Evolutionary conservation across 2,329 filamentous ascomycete genomes (phyloP).

Genomic region (Hymenoscyphus fraxineus): DNA sequence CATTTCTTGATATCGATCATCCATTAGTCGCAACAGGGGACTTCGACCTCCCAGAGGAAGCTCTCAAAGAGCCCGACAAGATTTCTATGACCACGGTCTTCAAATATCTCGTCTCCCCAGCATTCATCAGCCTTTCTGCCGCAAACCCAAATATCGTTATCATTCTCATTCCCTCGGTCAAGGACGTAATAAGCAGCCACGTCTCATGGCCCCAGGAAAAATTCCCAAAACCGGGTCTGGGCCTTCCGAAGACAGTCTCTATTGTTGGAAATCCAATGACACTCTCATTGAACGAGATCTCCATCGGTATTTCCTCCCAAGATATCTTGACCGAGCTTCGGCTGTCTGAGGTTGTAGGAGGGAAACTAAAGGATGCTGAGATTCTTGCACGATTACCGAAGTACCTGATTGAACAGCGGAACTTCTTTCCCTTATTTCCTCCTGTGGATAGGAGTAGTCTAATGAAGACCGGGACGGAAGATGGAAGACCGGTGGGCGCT

Average conservation of each 20-base stretch:
- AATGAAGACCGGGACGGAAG: conserved; percentile 59
- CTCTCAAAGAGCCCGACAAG: conserved; percentile 67
- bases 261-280: conserved; percentile 90
- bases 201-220: conserved; percentile 82
- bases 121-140: conserved; percentile 65
- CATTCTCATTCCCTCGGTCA: conserved; percentile 76
- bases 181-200: conserved; percentile 77
- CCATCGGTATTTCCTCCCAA: conserved; percentile 77
- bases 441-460: conserved; percentile 65
- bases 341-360: conserved; percentile 64
- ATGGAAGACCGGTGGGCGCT: conserved; percentile 64
- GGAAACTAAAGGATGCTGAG: conserved; percentile 45
- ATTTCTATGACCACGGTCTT: conserved; percentile 81
- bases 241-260: conserved; percentile 70
- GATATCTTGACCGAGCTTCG: conserved; percentile 80
- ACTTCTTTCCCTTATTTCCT: conserved; percentile 88
- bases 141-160: conserved; percentile 77
- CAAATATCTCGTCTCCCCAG: conserved; percentile 70
- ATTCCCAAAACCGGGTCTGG: conserved; percentile 66
- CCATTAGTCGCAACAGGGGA: conserved; percentile 78
- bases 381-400: conserved; percentile 61
- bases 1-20: conserved; percentile 89
- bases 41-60: conserved; percentile 69
- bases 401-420: conserved; percentile 82
- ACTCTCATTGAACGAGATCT: conserved; percentile 79